Conservation (phyloP, 306 rosid species). For the Acacia crassicarpa region DNA sequence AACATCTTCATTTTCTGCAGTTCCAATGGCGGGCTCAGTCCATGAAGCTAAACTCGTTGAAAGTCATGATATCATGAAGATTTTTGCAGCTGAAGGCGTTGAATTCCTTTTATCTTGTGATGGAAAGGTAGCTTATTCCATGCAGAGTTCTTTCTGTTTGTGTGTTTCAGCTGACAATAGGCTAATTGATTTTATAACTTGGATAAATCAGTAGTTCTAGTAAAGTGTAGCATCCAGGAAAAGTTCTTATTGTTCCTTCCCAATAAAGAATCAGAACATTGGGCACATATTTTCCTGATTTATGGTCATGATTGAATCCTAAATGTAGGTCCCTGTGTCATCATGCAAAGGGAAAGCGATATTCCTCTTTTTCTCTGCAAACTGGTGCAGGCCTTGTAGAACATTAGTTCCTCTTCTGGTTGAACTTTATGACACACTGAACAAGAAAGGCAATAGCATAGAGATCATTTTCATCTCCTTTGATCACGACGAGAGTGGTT, state of each 20-base stretch:
- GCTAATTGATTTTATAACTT: constrained; percentile 26
- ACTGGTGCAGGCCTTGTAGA: constrained; percentile 94
- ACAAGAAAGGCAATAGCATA: constrained; percentile 44
- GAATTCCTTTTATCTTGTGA: constrained; percentile 71
- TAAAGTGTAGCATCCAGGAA: background rate
- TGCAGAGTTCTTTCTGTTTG: background rate
- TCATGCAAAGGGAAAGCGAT: constrained; percentile 67
- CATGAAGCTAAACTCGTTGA: constrained; percentile 41
- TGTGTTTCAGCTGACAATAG: constrained; percentile 12
- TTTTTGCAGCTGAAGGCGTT: constrained; percentile 69
- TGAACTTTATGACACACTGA: constrained; percentile 57
- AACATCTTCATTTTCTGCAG: constrained; percentile 33
- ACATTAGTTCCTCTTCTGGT: constrained; percentile 68
- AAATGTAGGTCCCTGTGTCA: constrained; percentile 64
- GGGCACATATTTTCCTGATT: constrained; percentile 28
- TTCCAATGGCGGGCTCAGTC: constrained; percentile 58
- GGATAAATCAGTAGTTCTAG: background rate
- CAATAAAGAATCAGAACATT: background rate
- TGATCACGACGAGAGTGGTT: constrained; percentile 60
- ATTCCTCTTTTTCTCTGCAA: constrained; percentile 80
- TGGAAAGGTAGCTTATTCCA: constrained; percentile 56
- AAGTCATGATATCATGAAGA: constrained; percentile 42
- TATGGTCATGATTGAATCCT: constrained; percentile 23
- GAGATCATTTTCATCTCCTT: constrained; percentile 80
- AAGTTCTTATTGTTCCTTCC: background rate